These are phyloP conservation scores for Patellifolia procumbens DNA, from an alignment of 179 eudicot species.

Conservation along the genomic window DNA sequence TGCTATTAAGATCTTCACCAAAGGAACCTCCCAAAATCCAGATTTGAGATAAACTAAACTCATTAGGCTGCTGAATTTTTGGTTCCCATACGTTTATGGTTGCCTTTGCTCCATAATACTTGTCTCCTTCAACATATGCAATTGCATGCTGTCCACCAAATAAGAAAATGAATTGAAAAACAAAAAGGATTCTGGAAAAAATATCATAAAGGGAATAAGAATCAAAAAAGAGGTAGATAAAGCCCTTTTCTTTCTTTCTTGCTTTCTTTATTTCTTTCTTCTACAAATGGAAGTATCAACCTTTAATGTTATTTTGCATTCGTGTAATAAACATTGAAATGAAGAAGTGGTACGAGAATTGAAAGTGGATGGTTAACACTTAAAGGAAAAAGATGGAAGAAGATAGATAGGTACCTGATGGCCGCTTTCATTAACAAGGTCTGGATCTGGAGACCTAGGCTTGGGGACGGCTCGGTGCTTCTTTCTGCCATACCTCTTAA, in stretches of 20 bases:
- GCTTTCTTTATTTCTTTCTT: no score
- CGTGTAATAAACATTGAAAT: background rate
- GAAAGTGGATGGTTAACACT: constrained; percentile 34
- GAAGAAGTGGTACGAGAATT: background rate
- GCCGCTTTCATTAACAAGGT: constrained; percentile 83
- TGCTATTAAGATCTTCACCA: constrained; percentile 98
- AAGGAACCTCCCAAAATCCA: constrained; percentile 98
- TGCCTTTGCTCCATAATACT: constrained; percentile 93
- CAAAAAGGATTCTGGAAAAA: background rate
- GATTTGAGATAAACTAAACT: constrained; percentile 95
- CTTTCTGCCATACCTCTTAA: constrained; percentile 87
- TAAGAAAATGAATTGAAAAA: no score
- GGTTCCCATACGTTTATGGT: constrained; percentile 99
- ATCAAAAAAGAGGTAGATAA: background rate
- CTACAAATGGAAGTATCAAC: no score
- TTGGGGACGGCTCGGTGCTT: constrained; percentile 62
- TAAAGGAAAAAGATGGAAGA: constrained; percentile 38
- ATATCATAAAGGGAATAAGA: background rate
- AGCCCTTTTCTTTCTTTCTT: no score
- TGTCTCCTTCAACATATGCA: constrained; percentile 97
- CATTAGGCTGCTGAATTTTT: constrained; percentile 87
- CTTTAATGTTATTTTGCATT: no score
- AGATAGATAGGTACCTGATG: no score
- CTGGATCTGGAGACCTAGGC: constrained; percentile 97
- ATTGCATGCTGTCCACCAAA: constrained; percentile 75